Percentiles rank a stretch among this genome's conserved stretches.
Conservation (phyloP, 2,329 filamentous ascomycete species). For the Kalmusia sp. region DNA sequence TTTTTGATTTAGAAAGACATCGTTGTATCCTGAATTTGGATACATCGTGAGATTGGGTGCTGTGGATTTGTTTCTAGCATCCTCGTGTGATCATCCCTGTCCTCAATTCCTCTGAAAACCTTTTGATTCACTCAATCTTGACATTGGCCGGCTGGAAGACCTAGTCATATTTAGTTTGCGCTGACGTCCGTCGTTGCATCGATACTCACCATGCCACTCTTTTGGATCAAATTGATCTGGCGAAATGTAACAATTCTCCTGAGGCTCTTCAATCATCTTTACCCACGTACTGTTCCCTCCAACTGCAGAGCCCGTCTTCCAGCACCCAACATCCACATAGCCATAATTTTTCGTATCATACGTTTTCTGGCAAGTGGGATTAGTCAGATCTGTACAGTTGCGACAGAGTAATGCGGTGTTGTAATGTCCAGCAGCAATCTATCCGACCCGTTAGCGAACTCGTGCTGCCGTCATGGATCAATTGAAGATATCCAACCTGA, state of each 20-base stretch:
- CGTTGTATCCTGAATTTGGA: too few species aligned
- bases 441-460: background rate
- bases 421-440: background rate
- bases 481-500: background rate
- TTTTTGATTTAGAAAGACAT: too few species aligned
- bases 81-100: too few species aligned
- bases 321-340: conserved; percentile 5
- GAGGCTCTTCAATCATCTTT: background rate
- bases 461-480: background rate
- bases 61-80: too few species aligned
- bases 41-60: too few species aligned
- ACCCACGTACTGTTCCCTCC: conserved; percentile 4
- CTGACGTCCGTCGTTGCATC: background rate
- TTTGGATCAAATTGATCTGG: conserved; percentile 2
- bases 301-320: background rate
- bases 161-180: background rate
- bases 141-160: background rate
- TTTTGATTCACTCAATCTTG: background rate
- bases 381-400: conserved; percentile 6
- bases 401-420: background rate
- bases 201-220: conserved; percentile 3
- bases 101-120: background rate
- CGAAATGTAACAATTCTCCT: background rate
- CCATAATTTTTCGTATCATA: background rate
- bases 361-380: background rate